Evolutionary conservation across 1,284 basidiomycete genomes (phyloP).

Genomic region (Wolfiporia cocos): DNA sequence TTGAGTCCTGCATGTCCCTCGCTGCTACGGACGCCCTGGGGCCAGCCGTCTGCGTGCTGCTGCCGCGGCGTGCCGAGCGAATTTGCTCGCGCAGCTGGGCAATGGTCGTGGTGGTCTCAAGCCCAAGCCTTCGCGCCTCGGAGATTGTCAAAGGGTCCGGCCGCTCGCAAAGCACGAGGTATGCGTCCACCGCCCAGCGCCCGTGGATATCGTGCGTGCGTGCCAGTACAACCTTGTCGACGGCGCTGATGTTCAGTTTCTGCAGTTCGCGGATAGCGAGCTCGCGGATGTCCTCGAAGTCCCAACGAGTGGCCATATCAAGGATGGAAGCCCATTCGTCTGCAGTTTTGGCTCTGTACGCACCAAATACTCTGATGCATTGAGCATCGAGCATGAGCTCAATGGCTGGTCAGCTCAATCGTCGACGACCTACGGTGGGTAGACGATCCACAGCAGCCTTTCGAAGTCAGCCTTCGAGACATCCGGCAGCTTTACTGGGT

Average conservation of each 20-base stretch:
- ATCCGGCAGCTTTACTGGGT: constrained; percentile 22
- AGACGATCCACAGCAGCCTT: constrained; percentile 24
- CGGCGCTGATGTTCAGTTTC: constrained; percentile 16
- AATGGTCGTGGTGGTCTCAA: constrained; percentile 20
- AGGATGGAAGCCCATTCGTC: constrained; percentile 33
- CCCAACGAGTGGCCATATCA: constrained; percentile 26
- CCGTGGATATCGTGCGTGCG: constrained; percentile 19
- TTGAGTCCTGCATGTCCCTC: too few relatives aligned
- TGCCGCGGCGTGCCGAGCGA: too few relatives aligned
- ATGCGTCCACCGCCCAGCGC: constrained; percentile 20
- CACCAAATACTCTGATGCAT: constrained; percentile 15
- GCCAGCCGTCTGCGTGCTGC: too few relatives aligned
- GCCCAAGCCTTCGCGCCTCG: constrained; percentile 23
- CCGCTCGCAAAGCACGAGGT: constrained; percentile 23
- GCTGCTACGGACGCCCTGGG: too few relatives aligned
- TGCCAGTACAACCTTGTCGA: constrained; percentile 25
- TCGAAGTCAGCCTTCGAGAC: constrained; percentile 25
- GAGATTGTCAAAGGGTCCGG: constrained; percentile 18
- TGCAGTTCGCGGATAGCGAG: constrained; percentile 24
- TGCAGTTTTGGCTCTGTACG: constrained; percentile 15
- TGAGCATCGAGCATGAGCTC: not conserved
- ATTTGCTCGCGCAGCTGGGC: constrained; percentile 20
- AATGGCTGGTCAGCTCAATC: too few relatives aligned
- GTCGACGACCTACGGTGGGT: constrained; percentile 23
- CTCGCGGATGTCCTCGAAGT: constrained; percentile 23